phyloP scores from a whole-genome alignment of 1,139 yeast species.

The Geotrichum macrosporum region DNA sequence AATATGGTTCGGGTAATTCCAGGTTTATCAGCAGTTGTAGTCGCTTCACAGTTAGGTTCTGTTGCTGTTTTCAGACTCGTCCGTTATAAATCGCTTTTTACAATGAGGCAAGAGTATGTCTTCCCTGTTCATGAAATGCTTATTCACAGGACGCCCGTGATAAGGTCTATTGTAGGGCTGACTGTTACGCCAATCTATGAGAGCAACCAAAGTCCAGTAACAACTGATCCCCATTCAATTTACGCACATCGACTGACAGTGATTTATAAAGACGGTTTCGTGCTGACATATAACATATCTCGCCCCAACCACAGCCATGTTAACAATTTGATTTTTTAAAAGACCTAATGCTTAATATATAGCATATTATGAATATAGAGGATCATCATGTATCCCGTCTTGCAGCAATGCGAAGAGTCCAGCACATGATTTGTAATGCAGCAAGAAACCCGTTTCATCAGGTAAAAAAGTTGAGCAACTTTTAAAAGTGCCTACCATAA shows the following conservation, averaged over 20 bases:
- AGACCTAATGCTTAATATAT: constrained; percentile 1
- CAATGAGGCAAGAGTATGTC: constrained; percentile 58
- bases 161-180: constrained; percentile 27
- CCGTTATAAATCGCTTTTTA: constrained; percentile 51
- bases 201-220: constrained; percentile 16
- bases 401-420: too few relatives aligned
- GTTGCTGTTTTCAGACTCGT: constrained; percentile 56
- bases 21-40: constrained; percentile 50
- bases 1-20: constrained; percentile 52
- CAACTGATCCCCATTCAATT: constrained; percentile 15
- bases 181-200: constrained; percentile 24
- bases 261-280: constrained; percentile 25
- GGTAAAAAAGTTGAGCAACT: too few relatives aligned
- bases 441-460: too few relatives aligned
- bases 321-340: not conserved
- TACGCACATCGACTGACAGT: constrained; percentile 20
- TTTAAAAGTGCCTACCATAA: too few relatives aligned
- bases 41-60: constrained; percentile 57
- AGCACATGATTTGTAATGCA: too few relatives aligned
- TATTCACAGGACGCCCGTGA: constrained; percentile 21
- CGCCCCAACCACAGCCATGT: constrained; percentile 1
- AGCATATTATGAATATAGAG: constrained; percentile 7
- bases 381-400: too few relatives aligned
- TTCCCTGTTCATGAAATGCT: constrained; percentile 36
- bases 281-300: constrained; percentile 24